Evolutionary conservation across 257 asterid species (phyloP), one percentile per base, ranked within the genome.

Genomic region (Datura wrightii): DNA sequence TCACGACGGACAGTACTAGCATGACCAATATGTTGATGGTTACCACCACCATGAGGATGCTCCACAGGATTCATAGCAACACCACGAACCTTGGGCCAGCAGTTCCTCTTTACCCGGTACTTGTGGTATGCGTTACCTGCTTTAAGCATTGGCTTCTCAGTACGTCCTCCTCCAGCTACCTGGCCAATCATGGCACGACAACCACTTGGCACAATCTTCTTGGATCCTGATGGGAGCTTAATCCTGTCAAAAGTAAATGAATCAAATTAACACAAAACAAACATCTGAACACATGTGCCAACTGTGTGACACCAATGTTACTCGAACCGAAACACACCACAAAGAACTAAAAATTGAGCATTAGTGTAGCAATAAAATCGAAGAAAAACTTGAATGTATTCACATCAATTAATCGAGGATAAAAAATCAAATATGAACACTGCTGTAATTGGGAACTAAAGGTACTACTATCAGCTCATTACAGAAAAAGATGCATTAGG

Each of bases 41-140:
- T 93, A 92, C 96, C 96, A 90, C 97, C 95, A 90, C 96, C 96
- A 83, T 93, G 96, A 31, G 97, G 96, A 92, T 92, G 96, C 89
- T 92, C 97, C 46, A 92, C 94, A 0, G 97, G 97, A 74, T 93
- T 93, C 97, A 93, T 93, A 79, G 96, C 97, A 87, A 93, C 96
- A 92, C 97, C 97, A 91, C 97, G 96, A 76, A 93, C 97, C 92
- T 89, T 90, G 63, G 97, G 95, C 97, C 97, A 94, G 60, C 88
- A 53, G 89, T 94, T 94, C 76, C 97, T 91, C 92, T 94, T 94
- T 66, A 94, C 97, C 2, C 95, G 70, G 91, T 79, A 92, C 89
- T 92, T 94, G 87, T 94, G 97, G 34, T 92, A 94, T 0, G 97
- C 97, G 5, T 94, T 92, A 9, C 97, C 97, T 2, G 97, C 97